Base-by-base conservation (phyloP, 208 protist genomes). In the Acanthamoeba culbertsoni region DNA sequence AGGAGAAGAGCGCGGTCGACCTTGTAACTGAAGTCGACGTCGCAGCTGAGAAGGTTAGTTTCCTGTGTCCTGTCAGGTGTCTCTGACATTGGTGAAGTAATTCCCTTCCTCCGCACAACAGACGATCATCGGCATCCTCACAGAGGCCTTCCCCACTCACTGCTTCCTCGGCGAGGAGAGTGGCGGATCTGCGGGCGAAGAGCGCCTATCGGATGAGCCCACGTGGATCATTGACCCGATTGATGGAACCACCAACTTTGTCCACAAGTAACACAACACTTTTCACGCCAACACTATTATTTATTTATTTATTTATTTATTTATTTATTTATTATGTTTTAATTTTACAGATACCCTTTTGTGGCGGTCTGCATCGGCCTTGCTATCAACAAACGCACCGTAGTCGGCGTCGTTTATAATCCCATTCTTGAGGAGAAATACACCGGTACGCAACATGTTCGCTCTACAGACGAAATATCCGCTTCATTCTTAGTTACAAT, bases 221-320 rank as follows among this genome's bases (percentile, higher is more conserved):
- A 96, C 95, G 35, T 96, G 86, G 88, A 94, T 96, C 45, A 77
- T 93, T n/a, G 95, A 96, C 43, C 95, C 95, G 26, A 28, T 96
- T 26, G 95, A 96, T 45, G 95, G 95, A 6, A 96, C 95, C 43
- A 96, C 95, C 46, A 96, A 96, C 63, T 95, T 95, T 93, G 91
- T 96, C 4, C 95, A 96, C 82, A 57, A 26, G 84, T 94, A 46
- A n/a, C n/a, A n/a, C n/a, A n/a, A n/a, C 57, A 28, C 57, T 10
- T 28, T 23, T 35, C 0, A 26, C 6, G 3, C 57, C 6, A 4
- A 51, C 51, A 5, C 5, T 16, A 14, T 43, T 23, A 4, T 26
- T n/a, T 28, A 12, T 26, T 12, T 12, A 42, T 23, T 42, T 73
- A 37, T 18, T 40, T 23, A 35, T 0, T 3, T n/a, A 23, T 23